Evolutionary conservation across 2,329 filamentous ascomycete genomes (phyloP), one percentile per base, ranked within the genome.

Genomic region (Penicillium sp.): DNA sequence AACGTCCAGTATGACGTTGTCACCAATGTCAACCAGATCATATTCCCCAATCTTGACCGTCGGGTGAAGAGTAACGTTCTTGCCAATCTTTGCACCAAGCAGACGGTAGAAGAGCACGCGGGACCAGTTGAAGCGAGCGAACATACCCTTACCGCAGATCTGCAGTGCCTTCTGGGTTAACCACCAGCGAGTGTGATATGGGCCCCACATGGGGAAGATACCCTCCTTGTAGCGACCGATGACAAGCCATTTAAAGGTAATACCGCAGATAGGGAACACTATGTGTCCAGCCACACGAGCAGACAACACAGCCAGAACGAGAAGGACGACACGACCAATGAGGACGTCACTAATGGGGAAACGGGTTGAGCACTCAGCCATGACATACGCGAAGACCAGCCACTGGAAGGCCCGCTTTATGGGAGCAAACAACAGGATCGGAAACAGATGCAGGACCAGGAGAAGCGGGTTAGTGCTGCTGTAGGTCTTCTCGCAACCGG

Each of bases 161-260:
- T 75, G 73, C 3, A 81, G 71, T 20, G 78, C 77, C 69, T 85
- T 85, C 63, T 85, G 78, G 1, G 79, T 77, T 52, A 85, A 60
- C 82, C 82, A 85, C 82, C 82, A 85, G 8, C 81, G 74, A 0
- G 80, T 84, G 64, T 85, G 82, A 61, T 84, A 85, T 1, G 65
- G 57, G 1, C 81, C 81, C 82, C 82, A 85, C 82, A 85, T 85
- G 2, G 82, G 82, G 60, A 81, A 84, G 2, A 83, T 65, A 0
- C 82, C 82, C 63, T 81, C 76, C 33, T 71, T 73, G 63, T 82
- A 80, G 1, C 76, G 75, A 11, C 82, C 82, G 41, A 85, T 79
- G 49, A 85, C 72, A 6, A 80, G 43, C 82, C 82, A 85, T 64
- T 85, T 85, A 47, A 77, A 72, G 2, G 70, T 40, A 23, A 85